Evolutionary conservation across 2,329 filamentous ascomycete species (phyloP).

Genomic region (Neophaeococcomyces mojaviensis): DNA sequence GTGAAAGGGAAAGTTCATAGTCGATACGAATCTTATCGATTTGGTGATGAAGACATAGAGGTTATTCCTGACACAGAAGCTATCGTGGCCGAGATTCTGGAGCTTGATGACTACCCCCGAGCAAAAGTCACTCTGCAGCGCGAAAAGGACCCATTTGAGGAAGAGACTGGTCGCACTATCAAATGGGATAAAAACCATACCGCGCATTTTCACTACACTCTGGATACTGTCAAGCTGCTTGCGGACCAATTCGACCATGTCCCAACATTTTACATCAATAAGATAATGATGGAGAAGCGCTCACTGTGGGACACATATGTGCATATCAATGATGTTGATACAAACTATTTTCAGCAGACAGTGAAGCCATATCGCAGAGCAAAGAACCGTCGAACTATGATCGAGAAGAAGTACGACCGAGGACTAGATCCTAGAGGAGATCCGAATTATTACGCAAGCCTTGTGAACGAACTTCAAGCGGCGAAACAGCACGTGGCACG

Average conservation of each 20-base stretch:
- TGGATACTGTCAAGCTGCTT: conserved; percentile 24
- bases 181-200: conserved; percentile 21
- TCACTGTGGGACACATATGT: conserved; percentile 26
- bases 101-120: conserved; percentile 36
- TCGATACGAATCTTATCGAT: conserved; percentile 3
- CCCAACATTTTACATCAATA: conserved; percentile 19
- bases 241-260: conserved; percentile 18
- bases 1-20: conserved; percentile 24
- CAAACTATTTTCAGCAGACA: conserved; percentile 9
- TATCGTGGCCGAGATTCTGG: conserved; percentile 38
- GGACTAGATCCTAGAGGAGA: conserved; percentile 10
- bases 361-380: conserved; percentile 19
- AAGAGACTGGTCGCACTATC: conserved; percentile 28
- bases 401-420: conserved; percentile 18
- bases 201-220: conserved; percentile 15
- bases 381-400: conserved; percentile 14
- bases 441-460: conserved; percentile 13
- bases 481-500: conserved; percentile 23
- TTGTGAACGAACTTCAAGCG: conserved; percentile 25
- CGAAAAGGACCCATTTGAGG: conserved; percentile 26
- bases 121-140: conserved; percentile 30
- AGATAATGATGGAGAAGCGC: conserved; percentile 16
- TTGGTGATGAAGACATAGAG: conserved; percentile 2
- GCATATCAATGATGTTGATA: conserved; percentile 23
- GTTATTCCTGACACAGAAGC: conserved; percentile 20